Evolutionary conservation across 176 grass and related monocot species (phyloP).

Genomic region (Lolium multiflorum): DNA sequence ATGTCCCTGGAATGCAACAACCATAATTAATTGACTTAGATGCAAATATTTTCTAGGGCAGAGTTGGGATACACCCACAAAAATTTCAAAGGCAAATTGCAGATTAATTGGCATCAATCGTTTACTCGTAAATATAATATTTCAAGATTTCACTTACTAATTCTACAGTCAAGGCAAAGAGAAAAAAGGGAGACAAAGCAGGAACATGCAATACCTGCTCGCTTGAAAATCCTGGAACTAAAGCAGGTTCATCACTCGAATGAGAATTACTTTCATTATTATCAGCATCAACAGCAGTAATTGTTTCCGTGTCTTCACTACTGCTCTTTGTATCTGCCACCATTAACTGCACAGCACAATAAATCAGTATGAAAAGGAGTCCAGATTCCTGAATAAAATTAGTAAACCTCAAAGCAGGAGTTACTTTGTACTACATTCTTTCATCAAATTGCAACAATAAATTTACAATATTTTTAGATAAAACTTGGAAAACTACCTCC

Average conservation of each 20-base stretch:
- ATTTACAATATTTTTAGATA: background rate
- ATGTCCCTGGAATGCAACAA: background rate
- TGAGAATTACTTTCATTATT: conserved; percentile 28
- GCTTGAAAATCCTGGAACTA: conserved; percentile 41
- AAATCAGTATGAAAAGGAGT: conserved; percentile 11
- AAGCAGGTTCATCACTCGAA: conserved; percentile 31
- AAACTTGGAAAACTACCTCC: conserved; percentile 49
- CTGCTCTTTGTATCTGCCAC: conserved; percentile 15
- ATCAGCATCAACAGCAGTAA: conserved; percentile 53
- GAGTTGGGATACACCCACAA: background rate
- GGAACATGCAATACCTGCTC: conserved; percentile 56
- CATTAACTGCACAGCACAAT: conserved; percentile 42
- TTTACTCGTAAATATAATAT: conserved; percentile 6
- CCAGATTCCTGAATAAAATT: background rate
- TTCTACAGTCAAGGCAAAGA: background rate
- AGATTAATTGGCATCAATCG: background rate
- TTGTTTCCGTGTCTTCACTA: conserved; percentile 42
- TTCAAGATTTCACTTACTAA: conserved; percentile 13
- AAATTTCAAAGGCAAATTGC: background rate
- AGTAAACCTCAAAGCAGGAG: conserved; percentile 25
- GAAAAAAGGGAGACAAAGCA: conserved; percentile 31
- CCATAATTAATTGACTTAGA: background rate
- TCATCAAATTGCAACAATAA: no score
- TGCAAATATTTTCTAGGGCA: background rate
- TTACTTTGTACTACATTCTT: background rate